Evolutionary conservation across 768 basidiomycete genomes (phyloP).

Genomic region (Cyclocybe aegerita): DNA sequence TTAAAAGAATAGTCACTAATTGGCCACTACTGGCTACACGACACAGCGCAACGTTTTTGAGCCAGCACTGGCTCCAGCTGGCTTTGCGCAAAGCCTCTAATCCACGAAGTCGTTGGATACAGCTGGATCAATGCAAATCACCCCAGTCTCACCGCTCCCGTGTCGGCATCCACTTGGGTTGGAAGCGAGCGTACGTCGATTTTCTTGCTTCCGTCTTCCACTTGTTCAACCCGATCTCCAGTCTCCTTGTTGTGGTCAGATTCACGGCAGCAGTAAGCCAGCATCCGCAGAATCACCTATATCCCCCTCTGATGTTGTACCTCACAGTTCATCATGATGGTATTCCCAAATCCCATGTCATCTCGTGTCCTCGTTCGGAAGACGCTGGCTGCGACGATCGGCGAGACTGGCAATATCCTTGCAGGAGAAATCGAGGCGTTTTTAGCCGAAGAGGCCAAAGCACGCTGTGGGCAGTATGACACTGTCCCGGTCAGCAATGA

Average conservation of each 20-base stretch:
- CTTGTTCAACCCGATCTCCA: slow-evolving; percentile 7
- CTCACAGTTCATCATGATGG: slow-evolving; percentile 41
- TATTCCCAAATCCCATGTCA: slow-evolving; percentile 44
- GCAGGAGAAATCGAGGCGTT: slow-evolving; percentile 44
- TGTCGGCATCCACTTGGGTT: slow-evolving; percentile 36
- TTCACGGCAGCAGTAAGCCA: slow-evolving; percentile 40
- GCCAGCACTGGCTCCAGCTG: too few species aligned
- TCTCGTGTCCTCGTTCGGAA: slow-evolving; percentile 42
- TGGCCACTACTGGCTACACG: too few species aligned
- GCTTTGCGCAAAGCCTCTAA: too few species aligned
- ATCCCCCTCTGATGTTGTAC: too few species aligned
- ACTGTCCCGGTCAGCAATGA: slow-evolving; percentile 21
- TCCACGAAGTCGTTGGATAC: slow-evolving; percentile 34
- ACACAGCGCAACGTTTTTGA: too few species aligned
- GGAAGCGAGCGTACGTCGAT: slow-evolving; percentile 40
- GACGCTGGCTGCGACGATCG: slow-evolving; percentile 36
- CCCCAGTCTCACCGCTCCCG: slow-evolving; percentile 25
- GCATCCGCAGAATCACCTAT: too few species aligned
- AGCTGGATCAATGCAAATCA: slow-evolving; percentile 41
- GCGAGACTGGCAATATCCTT: slow-evolving; percentile 35
- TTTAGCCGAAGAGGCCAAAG: slow-evolving; percentile 40
- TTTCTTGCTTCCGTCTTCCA: neutral
- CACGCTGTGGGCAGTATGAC: slow-evolving; percentile 28
- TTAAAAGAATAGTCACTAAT: too few species aligned
- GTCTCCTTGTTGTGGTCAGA: slow-evolving; percentile 43